Evolutionary conservation across 108 stramenopile genomes (phyloP), one percentile per base, ranked within the genome.

Genomic region (Hondaea fermentalgiana): DNA sequence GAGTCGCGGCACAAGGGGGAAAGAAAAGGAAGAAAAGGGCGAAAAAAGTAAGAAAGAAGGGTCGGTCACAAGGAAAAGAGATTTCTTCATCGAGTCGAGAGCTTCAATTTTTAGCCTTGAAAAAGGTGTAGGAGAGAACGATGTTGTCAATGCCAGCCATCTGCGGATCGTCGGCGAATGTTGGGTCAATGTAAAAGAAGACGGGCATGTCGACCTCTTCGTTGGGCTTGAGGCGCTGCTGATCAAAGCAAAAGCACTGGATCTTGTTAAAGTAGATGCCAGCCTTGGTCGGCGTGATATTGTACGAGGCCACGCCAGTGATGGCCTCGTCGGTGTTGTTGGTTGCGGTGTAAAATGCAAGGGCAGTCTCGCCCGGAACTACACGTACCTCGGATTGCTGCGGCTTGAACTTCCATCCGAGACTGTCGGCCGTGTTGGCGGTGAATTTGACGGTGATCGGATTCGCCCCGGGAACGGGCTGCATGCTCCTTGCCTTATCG

Each of bases 231-330:
- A 99, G 90, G 19, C 99, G 93, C 90, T 99, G 99, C 93, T 99
- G 98, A 91, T 99, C 99, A 91, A 99, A 99, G 92, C 99, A 99
- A 93, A 99, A 99, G 88, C 99, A 99, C 91, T 99, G 98, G 90
- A 99, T 99, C 91, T 99, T 99, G 90, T 98, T 98, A 92, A 99
- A 99, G 93, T 99, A 98, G 60, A 98, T 90, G 6, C 99, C 99
- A 42, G 97, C 95, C 87, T 95, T 95, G 49, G 97, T 96, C 16
- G 99, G 99, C 76, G 97, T 96, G 19, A 99, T 98, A 93, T 99
- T 99, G 95, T 99, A 99, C 10, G 99, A 99, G 21, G 98, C 98
- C 21, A 99, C 99, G 57, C 99, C 99, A 17, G 98, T 98, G 44
- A 99, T 98, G 60, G 98, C 95, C 92, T 98, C 96, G 88, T 96